Evolutionary conservation across 2,329 filamentous ascomycete genomes (phyloP).

Genomic region (Volutella citrinella): DNA sequence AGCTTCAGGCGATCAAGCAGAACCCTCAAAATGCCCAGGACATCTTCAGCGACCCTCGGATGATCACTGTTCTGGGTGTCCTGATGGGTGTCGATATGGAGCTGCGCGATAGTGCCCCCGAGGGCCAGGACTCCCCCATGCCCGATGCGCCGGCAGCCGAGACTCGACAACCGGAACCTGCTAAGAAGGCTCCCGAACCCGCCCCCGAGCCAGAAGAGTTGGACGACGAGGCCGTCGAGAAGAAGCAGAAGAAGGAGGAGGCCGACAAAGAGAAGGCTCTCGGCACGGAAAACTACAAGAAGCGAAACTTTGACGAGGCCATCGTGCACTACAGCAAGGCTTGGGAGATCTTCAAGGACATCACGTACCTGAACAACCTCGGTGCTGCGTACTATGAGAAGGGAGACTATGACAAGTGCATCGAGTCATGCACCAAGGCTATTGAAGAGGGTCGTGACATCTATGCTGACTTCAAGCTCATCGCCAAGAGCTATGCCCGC

Average conservation of each 20-base stretch:
- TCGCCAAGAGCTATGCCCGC: slow-evolving; percentile 96
- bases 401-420: slow-evolving; percentile 84
- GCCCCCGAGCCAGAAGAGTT: slow-evolving; percentile 66
- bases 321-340: slow-evolving; percentile 94
- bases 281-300: slow-evolving; percentile 96
- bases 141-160: slow-evolving; percentile 58
- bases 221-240: slow-evolving; percentile 79
- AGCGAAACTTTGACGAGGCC: slow-evolving; percentile 91
- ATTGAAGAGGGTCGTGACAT: slow-evolving; percentile 86
- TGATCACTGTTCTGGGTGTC: slow-evolving; percentile 92
- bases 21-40: slow-evolving; percentile 78
- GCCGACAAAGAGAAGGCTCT: slow-evolving; percentile 93
- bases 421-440: slow-evolving; percentile 84
- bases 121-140: slow-evolving; percentile 67
- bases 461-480: slow-evolving; percentile 95
- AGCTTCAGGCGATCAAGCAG: slow-evolving; percentile 75
- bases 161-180: slow-evolving; percentile 40
- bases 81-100: slow-evolving; percentile 91
- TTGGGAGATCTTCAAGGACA: slow-evolving; percentile 93
- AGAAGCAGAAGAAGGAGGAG: slow-evolving; percentile 86
- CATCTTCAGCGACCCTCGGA: slow-evolving; percentile 83
- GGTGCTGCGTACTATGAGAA: slow-evolving; percentile 95
- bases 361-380: slow-evolving; percentile 96
- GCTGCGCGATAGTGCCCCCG: slow-evolving; percentile 36
- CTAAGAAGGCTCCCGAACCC: slow-evolving; percentile 56